Base-by-base conservation (phyloP, 2,329 filamentous ascomycete genomes). In the Aspergillus uvarum region DNA sequence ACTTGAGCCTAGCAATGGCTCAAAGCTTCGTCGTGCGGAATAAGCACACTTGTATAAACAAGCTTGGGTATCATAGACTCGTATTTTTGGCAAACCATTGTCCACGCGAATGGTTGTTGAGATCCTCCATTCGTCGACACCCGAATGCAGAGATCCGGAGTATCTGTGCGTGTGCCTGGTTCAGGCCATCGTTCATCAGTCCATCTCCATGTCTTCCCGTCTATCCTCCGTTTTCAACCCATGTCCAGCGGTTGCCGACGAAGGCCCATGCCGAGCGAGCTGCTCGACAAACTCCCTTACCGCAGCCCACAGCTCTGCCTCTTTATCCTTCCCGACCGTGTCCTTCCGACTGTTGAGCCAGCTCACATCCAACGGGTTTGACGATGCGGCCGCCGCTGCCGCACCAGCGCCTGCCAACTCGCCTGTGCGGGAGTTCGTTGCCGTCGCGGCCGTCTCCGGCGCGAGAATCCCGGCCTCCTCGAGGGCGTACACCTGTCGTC, bases 261-360 rank as follows among this genome's bases (percentile, higher is more conserved):
- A 44, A 19, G 38, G 38, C 16, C 16, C 16, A 6, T 44, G 38
- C 38, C 14, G 38, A 19, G 38, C 16, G 16, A 44, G 56, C 24
- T 70, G 70, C 63, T 80, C 81, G 47, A 90, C 71, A 63, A 89
- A 82, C 50, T 76, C 76, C 67, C 81, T 84, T 47, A 85, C 83
- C 65, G 84, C 83, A 35, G 80, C 82, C 86, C 94, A 89, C 49
- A 96, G 78, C 77, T 97, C 91, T 2, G 85, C 85, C 71, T 96
- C 92, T 82, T 94, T 95, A 64, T 91, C 89, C 68, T 88, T 85
- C 59, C 91, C 91, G 22, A 96, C 90, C 63, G 89, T 89, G 64
- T 90, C 89, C 62, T 90, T 91, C 59, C 91, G 85, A 69, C 91
- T 93, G 72, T 97, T 98, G 68, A 98, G 77, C 86, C 90, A 94